Evolutionary conservation across 768 basidiomycete genomes (phyloP).

Genomic region (Imleria badia): DNA sequence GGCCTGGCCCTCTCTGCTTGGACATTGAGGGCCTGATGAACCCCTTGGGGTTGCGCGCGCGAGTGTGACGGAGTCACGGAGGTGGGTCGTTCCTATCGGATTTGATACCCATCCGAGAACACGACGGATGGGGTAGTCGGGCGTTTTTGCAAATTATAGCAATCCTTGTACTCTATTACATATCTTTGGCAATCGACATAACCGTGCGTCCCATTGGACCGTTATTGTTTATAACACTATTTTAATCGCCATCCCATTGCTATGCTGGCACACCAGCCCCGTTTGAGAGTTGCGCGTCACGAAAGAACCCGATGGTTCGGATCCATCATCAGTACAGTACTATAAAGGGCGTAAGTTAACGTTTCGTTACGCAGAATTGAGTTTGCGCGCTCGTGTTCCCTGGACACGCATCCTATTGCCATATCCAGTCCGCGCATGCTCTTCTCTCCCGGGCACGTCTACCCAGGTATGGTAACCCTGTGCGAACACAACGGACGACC

Average conservation of each 20-base stretch:
- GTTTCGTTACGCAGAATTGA: constrained; percentile 10
- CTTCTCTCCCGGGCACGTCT: not conserved
- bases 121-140: constrained; percentile 18
- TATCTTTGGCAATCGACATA: constrained; percentile 17
- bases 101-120: constrained; percentile 22
- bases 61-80: constrained; percentile 1
- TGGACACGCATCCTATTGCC: constrained; percentile 3
- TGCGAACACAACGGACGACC: constrained; percentile 8
- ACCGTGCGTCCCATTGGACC: not conserved
- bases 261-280: not conserved
- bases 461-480: constrained; percentile 11
- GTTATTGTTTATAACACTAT: constrained; percentile 1
- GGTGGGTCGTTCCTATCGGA: constrained; percentile 28
- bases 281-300: not conserved
- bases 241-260: not conserved
- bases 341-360: not conserved
- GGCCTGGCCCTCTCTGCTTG: not conserved
- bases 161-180: constrained; percentile 23
- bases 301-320: constrained; percentile 6
- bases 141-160: constrained; percentile 18
- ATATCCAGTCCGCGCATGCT: constrained; percentile 1
- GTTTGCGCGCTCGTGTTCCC: constrained; percentile 4
- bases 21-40: constrained; percentile 1
- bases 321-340: constrained; percentile 8
- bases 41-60: not conserved